Evolutionary conservation across 2,329 filamentous ascomycete genomes (phyloP).

Genomic region (Trichophyton verrucosum): DNA sequence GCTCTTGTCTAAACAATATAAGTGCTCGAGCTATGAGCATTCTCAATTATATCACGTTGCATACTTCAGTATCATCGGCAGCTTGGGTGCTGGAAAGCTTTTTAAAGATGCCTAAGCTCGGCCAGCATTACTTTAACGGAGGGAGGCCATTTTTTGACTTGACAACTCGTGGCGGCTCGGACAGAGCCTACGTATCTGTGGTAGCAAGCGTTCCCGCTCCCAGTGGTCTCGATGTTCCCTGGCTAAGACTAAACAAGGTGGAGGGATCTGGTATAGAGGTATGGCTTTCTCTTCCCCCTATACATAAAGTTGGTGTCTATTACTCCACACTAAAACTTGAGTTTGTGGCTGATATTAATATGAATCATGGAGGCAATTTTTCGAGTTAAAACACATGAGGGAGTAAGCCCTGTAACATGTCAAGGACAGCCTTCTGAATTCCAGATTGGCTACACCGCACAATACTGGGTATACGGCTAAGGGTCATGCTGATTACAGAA

Average conservation of each 20-base stretch:
- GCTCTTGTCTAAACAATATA: constrained; percentile 25
- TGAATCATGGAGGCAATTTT: constrained; percentile 28
- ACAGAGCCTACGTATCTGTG: constrained; percentile 21
- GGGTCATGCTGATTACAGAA: neutral
- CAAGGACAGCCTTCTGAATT: constrained; percentile 20
- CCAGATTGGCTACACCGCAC: constrained; percentile 29
- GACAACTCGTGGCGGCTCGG: constrained; percentile 14
- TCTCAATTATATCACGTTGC: constrained; percentile 1
- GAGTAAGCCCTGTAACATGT: constrained; percentile 25
- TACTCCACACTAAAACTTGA: neutral
- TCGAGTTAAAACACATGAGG: constrained; percentile 29
- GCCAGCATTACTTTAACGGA: constrained; percentile 26
- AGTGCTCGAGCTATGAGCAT: constrained; percentile 1
- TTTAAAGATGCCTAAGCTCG: constrained; percentile 18
- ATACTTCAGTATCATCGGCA: constrained; percentile 2
- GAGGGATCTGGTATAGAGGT: constrained; percentile 23
- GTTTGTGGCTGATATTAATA: neutral
- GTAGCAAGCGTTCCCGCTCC: constrained; percentile 21
- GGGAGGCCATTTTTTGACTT: constrained; percentile 25
- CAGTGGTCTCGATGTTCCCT: constrained; percentile 20
- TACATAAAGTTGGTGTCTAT: neutral
- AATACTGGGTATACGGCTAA: constrained; percentile 35
- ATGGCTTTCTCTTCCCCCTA: constrained; percentile 6
- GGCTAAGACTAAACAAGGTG: constrained; percentile 23
- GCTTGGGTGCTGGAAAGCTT: constrained; percentile 14